Evolutionary conservation across 768 basidiomycete species (phyloP), one percentile per base, ranked within the genome.

Genomic region (Boletus pseudo-olivaceus): DNA sequence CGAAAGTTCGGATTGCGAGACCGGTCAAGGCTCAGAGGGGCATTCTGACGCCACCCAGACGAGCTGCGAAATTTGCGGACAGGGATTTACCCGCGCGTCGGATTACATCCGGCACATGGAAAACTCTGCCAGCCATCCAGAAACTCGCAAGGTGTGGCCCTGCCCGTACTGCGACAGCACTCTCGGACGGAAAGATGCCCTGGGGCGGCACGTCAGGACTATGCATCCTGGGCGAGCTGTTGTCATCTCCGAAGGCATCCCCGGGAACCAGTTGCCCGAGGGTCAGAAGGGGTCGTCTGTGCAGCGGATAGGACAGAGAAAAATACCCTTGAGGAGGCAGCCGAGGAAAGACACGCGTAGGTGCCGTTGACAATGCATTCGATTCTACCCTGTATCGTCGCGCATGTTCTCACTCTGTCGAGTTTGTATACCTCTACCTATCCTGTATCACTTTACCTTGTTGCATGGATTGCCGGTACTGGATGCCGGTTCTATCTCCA

Each of bases 171-270:
- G 67, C 23, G 34, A 64, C 1, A 61, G 48, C 5, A 12, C 30
- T 0, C 29, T 68, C n/a, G 64, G 67, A n/a, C 64, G 67, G 7
- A 59, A 53, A 33, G 67, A 68, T 32, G 69, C 67, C 4, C 64
- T 71, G 0, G 29, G 19, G 27, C 55, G 67, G 1, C 67, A 68
- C 33, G 54, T 69, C 14, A 61, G 48, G 14, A 58, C 63, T 2
- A 30, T 58, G 5, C 67, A 67, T n/a, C 38, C 33, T 1, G 60
- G 40, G 12, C 12, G 33, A 19, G 33, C 19, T 7, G 20, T 41
- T 41, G 3, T 53, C 5, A 45, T 46, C 3, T 35, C 51, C 0
- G 51, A 58, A 17, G 50, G 51, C 0, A 17, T 54, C 14, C 17
- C 45, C 11, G 41, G 47, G 39, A 40, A 29, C 19, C 53, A 39